phyloP scores from a whole-genome alignment of 495 filamentous ascomycete species.

The Penicillium atrosanguineum region DNA sequence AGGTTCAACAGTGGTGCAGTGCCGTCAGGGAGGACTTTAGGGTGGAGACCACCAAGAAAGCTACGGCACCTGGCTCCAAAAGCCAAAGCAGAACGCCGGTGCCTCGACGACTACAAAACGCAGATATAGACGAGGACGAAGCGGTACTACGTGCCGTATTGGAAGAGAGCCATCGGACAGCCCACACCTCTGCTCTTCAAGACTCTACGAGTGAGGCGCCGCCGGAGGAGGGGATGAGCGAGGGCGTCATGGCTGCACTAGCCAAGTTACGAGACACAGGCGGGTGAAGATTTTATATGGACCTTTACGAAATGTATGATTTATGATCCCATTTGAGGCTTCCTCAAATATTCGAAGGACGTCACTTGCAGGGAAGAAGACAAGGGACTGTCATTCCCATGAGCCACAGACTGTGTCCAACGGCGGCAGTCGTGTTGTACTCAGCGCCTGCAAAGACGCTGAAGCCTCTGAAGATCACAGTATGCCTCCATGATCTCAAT shows the following conservation, averaged over 20 bases:
- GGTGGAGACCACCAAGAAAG: constrained; percentile 63
- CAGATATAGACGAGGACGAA: constrained; percentile 26
- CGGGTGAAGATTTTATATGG: background rate
- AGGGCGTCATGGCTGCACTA: background rate
- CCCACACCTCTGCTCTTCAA: background rate
- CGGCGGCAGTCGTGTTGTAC: too few relatives aligned
- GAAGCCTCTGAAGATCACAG: too few relatives aligned
- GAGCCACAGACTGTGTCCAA: too few relatives aligned
- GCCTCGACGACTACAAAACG: constrained; percentile 34
- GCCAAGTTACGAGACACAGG: background rate
- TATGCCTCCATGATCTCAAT: too few relatives aligned
- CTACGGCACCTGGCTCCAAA: constrained; percentile 31
- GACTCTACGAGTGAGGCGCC: background rate
- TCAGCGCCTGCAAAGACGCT: too few relatives aligned
- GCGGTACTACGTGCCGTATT: constrained; percentile 19
- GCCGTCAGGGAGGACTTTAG: constrained; percentile 83
- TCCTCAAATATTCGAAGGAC: background rate
- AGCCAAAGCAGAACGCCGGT: background rate
- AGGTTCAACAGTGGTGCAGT: constrained; percentile 78
- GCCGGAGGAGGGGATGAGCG: background rate
- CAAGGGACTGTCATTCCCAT: too few relatives aligned
- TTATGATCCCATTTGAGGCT: background rate
- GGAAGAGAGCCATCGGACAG: constrained; percentile 10
- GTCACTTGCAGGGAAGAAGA: background rate
- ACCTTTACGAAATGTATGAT: background rate